These are phyloP conservation scores for Talaromyces sp. DNA, from an alignment of 2,329 filamentous ascomycete species.

Conservation along the genomic window DNA sequence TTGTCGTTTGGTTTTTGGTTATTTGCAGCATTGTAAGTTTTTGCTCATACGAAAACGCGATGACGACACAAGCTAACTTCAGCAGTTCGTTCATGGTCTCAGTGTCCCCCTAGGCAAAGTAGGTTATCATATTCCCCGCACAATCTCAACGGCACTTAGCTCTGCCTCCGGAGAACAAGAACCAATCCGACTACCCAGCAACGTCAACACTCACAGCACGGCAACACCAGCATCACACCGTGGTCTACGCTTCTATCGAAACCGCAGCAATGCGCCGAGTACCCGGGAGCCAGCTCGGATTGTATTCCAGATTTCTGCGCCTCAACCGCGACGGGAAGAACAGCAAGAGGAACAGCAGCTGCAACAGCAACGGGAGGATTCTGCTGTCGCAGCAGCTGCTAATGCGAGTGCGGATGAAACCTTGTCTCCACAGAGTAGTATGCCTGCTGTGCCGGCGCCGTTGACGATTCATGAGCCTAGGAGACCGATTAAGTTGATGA, in stretches of 20 bases:
- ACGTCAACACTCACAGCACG: conserved; percentile 30
- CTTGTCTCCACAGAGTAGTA: conserved; percentile 4
- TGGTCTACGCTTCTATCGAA: conserved; percentile 18
- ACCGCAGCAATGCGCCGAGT: conserved; percentile 18
- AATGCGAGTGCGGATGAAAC: background rate
- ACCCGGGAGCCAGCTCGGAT: conserved; percentile 11
- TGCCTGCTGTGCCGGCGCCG: conserved; percentile 20
- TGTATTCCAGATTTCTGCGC: conserved; percentile 23
- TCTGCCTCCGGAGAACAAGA: conserved; percentile 28
- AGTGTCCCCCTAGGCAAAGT: conserved; percentile 64
- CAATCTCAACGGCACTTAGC: conserved; percentile 43
- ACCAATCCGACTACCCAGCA: conserved; percentile 26
- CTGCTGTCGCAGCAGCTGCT: background rate
- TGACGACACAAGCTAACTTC: background rate
- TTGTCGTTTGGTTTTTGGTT: conserved; percentile 81
- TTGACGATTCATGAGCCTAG: conserved; percentile 25
- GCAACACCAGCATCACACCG: conserved; percentile 20
- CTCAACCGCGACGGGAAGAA: conserved; percentile 19
- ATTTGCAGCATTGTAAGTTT: conserved; percentile 73
- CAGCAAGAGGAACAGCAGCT: background rate
- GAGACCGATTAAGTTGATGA: conserved; percentile 28
- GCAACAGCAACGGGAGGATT: background rate
- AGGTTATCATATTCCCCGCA: conserved; percentile 43
- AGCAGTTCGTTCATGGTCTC: conserved; percentile 69
- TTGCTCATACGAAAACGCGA: conserved; percentile 5